Evolutionary conservation across 140 eudicot genomes (phyloP), one percentile per base, ranked within the genome.

Genomic region (Flaveria floridana): DNA sequence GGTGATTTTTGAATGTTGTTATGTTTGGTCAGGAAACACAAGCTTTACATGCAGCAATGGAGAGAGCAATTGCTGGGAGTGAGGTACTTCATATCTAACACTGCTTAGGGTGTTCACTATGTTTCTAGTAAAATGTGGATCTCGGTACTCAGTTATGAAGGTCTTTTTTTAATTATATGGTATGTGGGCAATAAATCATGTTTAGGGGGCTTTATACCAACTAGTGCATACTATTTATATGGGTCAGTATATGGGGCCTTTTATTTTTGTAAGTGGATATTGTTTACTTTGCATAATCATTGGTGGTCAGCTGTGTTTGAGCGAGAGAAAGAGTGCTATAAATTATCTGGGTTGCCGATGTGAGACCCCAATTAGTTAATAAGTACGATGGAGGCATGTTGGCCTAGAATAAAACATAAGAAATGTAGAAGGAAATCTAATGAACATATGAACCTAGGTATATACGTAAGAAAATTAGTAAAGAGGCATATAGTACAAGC

Each of bases 1-100:
- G 76, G 48, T 81, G 74, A 72, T 71, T 72, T 81, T 77, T 76
- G 77, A 75, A 58, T 83, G 78, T 83, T 79, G 81, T 83, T 73
- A 82, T 88, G 72, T 85, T 82, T 89, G 76, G 64, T 75, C 89
- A 92, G 98, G 96, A 92, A 75, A 82, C 95, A 65, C 82, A 89
- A 56, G 87, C 82, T 76, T 79, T 92, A 78, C 80, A 74, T 62
- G 86, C 80, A 65, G 91, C 89, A 58, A 58, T 92, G 91, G 89
- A 80, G 78, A 82, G 82, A 81, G 95, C 98, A 82, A 86, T 92
- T 77, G 85, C 86, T 47, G 82, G 86, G 77, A 89, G 87, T 3
- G 89, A 92, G 96, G 98, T 92, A 87, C 61, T 58, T 79, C 30
- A 53, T 66, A 65, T 68, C 65, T 71, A 34, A n/a, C 21, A 72